Conservation (phyloP, 306 rosid genomes). For the Sicyos edulis region DNA sequence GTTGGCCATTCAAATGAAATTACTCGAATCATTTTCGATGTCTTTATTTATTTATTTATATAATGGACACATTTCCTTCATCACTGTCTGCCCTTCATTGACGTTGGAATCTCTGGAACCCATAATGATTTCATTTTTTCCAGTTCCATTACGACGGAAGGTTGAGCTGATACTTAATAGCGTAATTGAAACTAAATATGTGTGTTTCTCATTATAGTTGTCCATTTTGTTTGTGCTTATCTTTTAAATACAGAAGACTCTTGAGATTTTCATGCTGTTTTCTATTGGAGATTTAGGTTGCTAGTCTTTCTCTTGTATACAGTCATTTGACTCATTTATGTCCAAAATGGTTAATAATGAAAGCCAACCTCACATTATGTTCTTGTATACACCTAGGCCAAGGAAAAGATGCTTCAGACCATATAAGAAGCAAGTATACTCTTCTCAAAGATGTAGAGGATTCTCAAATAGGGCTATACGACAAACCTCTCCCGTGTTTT, state of each 20-base stretch:
- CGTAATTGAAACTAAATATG: neutral
- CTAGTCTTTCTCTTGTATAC: constrained; percentile 9
- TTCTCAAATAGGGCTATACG: constrained; percentile 59
- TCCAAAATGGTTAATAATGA: neutral
- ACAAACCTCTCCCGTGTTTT: constrained; percentile 82
- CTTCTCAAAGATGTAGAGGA: constrained; percentile 71
- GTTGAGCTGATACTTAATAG: constrained; percentile 4
- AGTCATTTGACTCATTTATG: constrained; percentile 4
- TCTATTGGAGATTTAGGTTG: neutral
- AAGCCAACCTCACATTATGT: neutral
- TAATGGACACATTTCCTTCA: too few species aligned
- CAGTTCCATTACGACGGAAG: neutral
- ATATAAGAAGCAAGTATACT: constrained; percentile 57
- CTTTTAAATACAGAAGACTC: neutral
- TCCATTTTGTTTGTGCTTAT: neutral
- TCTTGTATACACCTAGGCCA: constrained; percentile 40
- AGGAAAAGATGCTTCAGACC: constrained; percentile 41
- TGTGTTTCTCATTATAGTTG: neutral
- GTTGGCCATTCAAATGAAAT: too few species aligned
- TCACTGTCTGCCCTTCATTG: neutral
- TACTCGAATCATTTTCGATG: too few species aligned
- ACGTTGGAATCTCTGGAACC: neutral
- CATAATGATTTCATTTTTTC: neutral
- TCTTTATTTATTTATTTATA: too few species aligned
- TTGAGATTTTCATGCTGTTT: neutral